Conservation (phyloP, 345 rosid genomes). For the Zanthoxylum bungeanum region DNA sequence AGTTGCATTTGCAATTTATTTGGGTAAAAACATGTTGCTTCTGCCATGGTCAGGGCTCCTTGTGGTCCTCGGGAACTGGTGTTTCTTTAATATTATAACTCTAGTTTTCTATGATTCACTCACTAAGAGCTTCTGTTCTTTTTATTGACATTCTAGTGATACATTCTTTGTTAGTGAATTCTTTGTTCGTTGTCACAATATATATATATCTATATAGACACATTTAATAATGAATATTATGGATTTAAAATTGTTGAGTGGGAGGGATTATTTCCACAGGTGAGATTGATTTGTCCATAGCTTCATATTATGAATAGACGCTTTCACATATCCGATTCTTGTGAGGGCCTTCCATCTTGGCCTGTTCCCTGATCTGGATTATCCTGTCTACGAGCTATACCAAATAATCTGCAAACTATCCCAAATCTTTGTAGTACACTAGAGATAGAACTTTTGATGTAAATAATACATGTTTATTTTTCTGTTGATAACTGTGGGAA, state of each 20-base stretch:
- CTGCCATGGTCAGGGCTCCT: background rate
- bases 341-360: background rate
- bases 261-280: background rate
- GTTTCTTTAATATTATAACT: background rate
- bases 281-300: too few relatives aligned
- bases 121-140: background rate
- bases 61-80: background rate
- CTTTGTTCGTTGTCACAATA: too few relatives aligned
- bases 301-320: too few relatives aligned
- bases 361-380: background rate
- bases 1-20: constrained; percentile 8
- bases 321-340: background rate
- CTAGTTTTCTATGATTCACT: background rate
- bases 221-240: background rate
- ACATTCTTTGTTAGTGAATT: background rate
- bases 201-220: background rate
- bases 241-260: background rate
- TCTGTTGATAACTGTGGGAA: too few relatives aligned
- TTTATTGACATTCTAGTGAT: background rate
- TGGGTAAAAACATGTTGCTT: background rate
- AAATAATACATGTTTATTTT: too few relatives aligned
- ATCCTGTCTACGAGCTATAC: background rate
- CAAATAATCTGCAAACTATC: background rate
- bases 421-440: too few relatives aligned
- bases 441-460: too few relatives aligned